These are phyloP conservation scores for Candolleomyces aberdarensis DNA, from an alignment of 768 basidiomycete species.

Conservation along the genomic window DNA sequence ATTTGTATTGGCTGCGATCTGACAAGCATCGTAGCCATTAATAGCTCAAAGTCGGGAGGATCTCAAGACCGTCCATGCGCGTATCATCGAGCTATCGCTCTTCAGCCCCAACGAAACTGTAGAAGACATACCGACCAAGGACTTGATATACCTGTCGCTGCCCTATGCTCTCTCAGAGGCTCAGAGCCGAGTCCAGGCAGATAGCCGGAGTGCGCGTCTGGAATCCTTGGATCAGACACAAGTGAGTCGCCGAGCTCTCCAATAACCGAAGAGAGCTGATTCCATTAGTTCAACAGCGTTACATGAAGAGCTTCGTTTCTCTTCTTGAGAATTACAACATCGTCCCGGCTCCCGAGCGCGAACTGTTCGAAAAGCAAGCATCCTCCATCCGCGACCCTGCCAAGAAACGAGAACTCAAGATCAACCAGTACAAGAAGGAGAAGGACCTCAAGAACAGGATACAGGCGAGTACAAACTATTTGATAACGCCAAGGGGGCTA, in stretches of 20 bases:
- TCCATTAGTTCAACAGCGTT: conserved; percentile 37
- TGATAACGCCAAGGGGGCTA: neutral
- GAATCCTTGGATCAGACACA: conserved; percentile 50
- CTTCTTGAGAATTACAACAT: conserved; percentile 64
- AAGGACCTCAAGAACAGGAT: conserved; percentile 73
- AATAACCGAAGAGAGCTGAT: conserved; percentile 14
- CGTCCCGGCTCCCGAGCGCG: conserved; percentile 57
- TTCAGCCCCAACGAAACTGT: conserved; percentile 84
- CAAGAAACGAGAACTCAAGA: conserved; percentile 81
- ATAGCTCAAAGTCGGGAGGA: conserved; percentile 53
- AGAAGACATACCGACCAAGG: conserved; percentile 76
- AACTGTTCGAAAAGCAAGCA: conserved; percentile 47
- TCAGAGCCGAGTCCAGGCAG: conserved; percentile 54
- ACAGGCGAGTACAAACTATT: conserved; percentile 44
- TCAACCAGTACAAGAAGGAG: conserved; percentile 85
- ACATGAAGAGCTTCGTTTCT: conserved; percentile 44
- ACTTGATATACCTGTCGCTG: conserved; percentile 73
- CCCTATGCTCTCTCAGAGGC: conserved; percentile 68
- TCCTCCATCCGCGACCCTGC: conserved; percentile 59
- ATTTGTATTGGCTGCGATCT: neutral
- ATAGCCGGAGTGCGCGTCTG: conserved; percentile 57
- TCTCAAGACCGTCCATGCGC: conserved; percentile 48
- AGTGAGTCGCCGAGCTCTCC: conserved; percentile 37
- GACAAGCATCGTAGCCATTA: conserved; percentile 44
- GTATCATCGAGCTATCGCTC: conserved; percentile 59